Evolutionary conservation across 2,329 filamentous ascomycete species (phyloP).

Genomic region (Cladosporium oxysporum): DNA sequence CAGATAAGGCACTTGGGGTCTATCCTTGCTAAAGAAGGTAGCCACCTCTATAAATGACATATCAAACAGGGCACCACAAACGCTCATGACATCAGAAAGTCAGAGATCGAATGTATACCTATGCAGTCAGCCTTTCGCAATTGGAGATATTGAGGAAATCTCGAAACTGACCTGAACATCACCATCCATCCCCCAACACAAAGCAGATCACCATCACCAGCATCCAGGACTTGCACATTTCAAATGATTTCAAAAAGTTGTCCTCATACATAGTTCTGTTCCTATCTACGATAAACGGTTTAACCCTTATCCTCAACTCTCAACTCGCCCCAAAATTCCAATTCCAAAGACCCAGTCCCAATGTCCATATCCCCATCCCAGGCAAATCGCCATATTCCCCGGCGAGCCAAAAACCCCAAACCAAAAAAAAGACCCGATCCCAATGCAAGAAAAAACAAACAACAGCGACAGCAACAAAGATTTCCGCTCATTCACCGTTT

Average conservation of each 20-base stretch:
- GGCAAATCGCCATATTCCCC: not conserved
- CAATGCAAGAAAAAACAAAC: not conserved
- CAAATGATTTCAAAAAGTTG: not conserved
- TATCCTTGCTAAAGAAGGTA: too few relatives aligned
- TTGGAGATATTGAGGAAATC: too few relatives aligned
- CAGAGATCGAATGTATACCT: too few relatives aligned
- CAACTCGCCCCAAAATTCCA: not conserved
- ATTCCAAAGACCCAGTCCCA: not conserved
- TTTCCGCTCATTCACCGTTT: not conserved
- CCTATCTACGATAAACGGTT: slow-evolving; percentile 6
- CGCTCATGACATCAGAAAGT: too few relatives aligned
- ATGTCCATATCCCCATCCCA: not conserved
- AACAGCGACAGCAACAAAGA: not conserved
- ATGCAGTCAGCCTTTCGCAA: too few relatives aligned
- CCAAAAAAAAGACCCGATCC: not conserved
- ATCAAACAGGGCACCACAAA: too few relatives aligned
- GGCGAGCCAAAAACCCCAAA: not conserved
- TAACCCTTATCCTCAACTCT: not conserved
- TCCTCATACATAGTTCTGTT: slow-evolving; percentile 14
- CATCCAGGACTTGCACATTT: too few relatives aligned
- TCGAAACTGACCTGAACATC: too few relatives aligned
- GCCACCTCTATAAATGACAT: too few relatives aligned
- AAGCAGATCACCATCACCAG: too few relatives aligned
- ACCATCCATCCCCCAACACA: too few relatives aligned
- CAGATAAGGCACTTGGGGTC: too few relatives aligned